Evolutionary conservation across 306 rosid genomes (phyloP), one percentile per base, ranked within the genome.

Genomic region (Parietaria judaica): DNA sequence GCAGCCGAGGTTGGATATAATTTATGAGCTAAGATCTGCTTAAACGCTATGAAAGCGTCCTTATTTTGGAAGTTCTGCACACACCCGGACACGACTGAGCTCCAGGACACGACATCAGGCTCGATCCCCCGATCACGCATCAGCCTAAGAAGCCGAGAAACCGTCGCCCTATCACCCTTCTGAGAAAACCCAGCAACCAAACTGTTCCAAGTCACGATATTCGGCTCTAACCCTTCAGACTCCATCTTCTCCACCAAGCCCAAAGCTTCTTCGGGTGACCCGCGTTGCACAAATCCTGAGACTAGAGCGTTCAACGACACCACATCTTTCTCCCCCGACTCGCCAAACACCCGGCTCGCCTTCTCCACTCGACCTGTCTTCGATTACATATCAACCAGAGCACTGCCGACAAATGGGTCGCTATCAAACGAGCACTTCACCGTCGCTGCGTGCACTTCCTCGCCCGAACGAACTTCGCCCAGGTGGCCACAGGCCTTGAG

Each of bases 81-180:
- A 72, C 76, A 70, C 64, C 96, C 97, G 39, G 97, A 87, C 68
- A 91, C 78, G 61, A 87, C 70, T 23, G 96, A 79, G 61, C 95
- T 87, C 95, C 95, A 87, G 4, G 97, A 85, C 0, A 91, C 82
- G 63, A 85, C 84, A 78, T 87, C 95, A 69, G 95, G 95, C 60
- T 81, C 78, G 15, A 85, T 64, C 6, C 84, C 87, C 50, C 80
- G 64, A 12, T 14, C 73, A 7, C 47, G 17, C 96, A 85, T 87
- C 78, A 55, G 52, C 51, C 67, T 69, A 66, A 91, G 86, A 53
- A 87, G 66, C 17, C 69, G 63, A 58, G 63, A 72, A 7, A 72
- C 92, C 84, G 68, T 83, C 23, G 45, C 79, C 14, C 47, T 80
- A 43, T 91, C 82, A 62, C 89, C 83, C 61, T 73, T 79, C 66